Conservation (phyloP, 2,329 filamentous ascomycete genomes). For the Phaeoacremonium minimum region DNA sequence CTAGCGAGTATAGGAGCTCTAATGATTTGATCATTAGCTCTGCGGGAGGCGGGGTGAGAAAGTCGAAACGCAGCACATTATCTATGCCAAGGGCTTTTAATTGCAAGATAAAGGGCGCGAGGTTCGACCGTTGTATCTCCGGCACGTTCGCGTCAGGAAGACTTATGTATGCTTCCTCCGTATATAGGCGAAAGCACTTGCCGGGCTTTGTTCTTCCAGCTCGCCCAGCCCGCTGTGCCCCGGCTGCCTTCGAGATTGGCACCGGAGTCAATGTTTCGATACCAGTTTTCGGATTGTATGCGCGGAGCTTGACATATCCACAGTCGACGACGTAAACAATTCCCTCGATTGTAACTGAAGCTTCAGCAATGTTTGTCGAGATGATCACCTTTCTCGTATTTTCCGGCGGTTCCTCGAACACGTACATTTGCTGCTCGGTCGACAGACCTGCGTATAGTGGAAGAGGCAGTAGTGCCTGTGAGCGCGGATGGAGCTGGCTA, state of each 20-base stretch:
- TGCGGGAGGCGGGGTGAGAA: constrained; percentile 78
- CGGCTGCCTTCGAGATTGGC: constrained; percentile 83
- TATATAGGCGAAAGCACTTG: constrained; percentile 93
- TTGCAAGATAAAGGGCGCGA: constrained; percentile 83
- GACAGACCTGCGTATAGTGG: constrained; percentile 87
- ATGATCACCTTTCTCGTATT: constrained; percentile 88
- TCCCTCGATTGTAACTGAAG: constrained; percentile 89
- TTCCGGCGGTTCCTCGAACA: constrained; percentile 80
- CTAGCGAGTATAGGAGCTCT: constrained; percentile 81
- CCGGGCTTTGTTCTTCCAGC: constrained; percentile 85
- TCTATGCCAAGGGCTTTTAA: constrained; percentile 94
- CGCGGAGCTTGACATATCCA: constrained; percentile 85
- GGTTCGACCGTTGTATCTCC: constrained; percentile 87
- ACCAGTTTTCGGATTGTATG: constrained; percentile 77
- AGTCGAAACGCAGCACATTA: constrained; percentile 88
- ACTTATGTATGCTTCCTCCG: constrained; percentile 63
- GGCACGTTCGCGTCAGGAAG: constrained; percentile 74
- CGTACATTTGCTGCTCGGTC: constrained; percentile 89
- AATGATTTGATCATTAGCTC: constrained; percentile 81
- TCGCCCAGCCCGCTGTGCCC: constrained; percentile 85
- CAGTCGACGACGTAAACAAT: constrained; percentile 88
- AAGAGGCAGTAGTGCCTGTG: constrained; percentile 61
- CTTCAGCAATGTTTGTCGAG: constrained; percentile 94
- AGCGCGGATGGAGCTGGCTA: constrained; percentile 54
- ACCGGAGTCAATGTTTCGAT: constrained; percentile 84